These are phyloP conservation scores for Clavispora fructus DNA, from an alignment of 805 yeast genomes.

Conservation along the genomic window DNA sequence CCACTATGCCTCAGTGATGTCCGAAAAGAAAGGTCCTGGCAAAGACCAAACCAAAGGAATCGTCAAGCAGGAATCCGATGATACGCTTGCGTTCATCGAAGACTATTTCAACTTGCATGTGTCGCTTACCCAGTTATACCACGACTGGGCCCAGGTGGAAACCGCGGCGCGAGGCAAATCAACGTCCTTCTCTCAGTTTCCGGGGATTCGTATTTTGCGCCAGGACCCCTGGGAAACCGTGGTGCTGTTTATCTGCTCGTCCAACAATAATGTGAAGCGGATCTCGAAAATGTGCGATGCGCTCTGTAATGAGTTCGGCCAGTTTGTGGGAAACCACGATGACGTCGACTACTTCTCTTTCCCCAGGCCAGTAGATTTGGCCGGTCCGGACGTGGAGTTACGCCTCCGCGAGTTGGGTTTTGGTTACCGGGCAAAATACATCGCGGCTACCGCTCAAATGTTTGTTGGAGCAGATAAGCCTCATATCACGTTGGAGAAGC, in stretches of 20 bases:
- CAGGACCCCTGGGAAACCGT: slow-evolving; percentile 98
- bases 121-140: slow-evolving; percentile 48
- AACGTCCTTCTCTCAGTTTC: slow-evolving; percentile 36
- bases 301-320: slow-evolving; percentile 68
- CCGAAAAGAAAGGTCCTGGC: slow-evolving; percentile 2
- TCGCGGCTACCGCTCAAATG: slow-evolving; percentile 66
- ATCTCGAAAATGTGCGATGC: slow-evolving; percentile 89
- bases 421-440: slow-evolving; percentile 90
- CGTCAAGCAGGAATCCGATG: slow-evolving; percentile 16
- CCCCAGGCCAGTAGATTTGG: slow-evolving; percentile 58
- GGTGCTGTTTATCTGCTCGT: slow-evolving; percentile 85
- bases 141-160: slow-evolving; percentile 59
- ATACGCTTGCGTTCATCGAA: slow-evolving; percentile 39
- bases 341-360: slow-evolving; percentile 63
- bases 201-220: slow-evolving; percentile 77
- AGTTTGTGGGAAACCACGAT: slow-evolving; percentile 44
- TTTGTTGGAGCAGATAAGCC: slow-evolving; percentile 39
- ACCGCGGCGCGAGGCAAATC: slow-evolving; percentile 33
- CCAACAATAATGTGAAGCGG: slow-evolving; percentile 92
- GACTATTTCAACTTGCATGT: slow-evolving; percentile 72
- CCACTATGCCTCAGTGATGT: slow-evolving; percentile 45
- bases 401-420: slow-evolving; percentile 54
- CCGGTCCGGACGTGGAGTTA: slow-evolving; percentile 29
- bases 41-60: background rate
- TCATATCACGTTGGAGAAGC: slow-evolving; percentile 27